A percentile compares a stretch with the other conserved stretches of the same genome.
Evolutionary conservation across 129 eudicot species (phyloP).

Genomic region (Flaveria robusta): DNA sequence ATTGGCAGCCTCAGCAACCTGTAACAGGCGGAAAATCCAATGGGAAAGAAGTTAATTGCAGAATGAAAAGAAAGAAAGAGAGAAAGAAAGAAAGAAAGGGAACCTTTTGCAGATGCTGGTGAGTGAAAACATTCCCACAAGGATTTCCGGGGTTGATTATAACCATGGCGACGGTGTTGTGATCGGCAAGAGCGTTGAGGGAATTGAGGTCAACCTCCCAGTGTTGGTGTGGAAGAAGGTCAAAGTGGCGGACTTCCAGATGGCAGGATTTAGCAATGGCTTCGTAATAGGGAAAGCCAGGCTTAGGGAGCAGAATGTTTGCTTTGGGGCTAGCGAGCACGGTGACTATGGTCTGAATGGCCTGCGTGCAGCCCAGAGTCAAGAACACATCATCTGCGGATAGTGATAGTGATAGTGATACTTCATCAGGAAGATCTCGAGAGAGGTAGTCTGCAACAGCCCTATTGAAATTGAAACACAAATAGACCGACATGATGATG

Average conservation of each 20-base stretch:
- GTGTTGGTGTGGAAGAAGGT: slow-evolving; percentile 61
- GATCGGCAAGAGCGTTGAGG: slow-evolving; percentile 77
- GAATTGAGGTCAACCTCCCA: slow-evolving; percentile 79
- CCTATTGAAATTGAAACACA: no score
- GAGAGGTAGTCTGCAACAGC: slow-evolving; percentile 80
- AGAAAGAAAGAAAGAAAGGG: neutral
- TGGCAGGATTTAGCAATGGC: slow-evolving; percentile 47
- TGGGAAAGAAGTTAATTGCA: neutral
- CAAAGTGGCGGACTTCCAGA: slow-evolving; percentile 66
- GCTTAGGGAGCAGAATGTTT: slow-evolving; percentile 75
- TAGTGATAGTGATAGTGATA: slow-evolving; percentile 18
- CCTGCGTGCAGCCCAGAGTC: slow-evolving; percentile 77
- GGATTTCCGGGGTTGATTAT: slow-evolving; percentile 92
- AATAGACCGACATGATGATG: no score
- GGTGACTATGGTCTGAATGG: slow-evolving; percentile 56
- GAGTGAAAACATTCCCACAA: slow-evolving; percentile 78
- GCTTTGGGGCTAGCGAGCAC: slow-evolving; percentile 66
- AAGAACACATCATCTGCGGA: slow-evolving; percentile 72
- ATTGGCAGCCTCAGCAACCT: slow-evolving; percentile 83
- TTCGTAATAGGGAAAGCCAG: slow-evolving; percentile 75
- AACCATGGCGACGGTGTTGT: slow-evolving; percentile 80
- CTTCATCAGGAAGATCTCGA: slow-evolving; percentile 61
- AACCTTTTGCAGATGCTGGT: slow-evolving; percentile 73
- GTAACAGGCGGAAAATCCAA: neutral
- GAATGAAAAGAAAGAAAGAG: neutral